Evolutionary conservation across 306 rosid species (phyloP).

Genomic region (Cucurbita argyrosperma): DNA sequence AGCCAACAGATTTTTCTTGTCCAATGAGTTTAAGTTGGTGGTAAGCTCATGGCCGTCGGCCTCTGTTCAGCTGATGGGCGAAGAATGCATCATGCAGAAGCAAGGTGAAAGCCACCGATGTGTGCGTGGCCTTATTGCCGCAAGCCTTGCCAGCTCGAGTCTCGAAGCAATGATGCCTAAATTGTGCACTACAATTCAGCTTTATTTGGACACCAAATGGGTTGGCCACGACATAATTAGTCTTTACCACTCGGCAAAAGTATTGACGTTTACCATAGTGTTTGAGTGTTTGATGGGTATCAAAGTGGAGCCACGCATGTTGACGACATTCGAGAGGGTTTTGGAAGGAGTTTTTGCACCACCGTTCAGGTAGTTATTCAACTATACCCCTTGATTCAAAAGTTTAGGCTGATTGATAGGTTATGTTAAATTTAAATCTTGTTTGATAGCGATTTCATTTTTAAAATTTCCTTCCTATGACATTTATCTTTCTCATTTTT

Average conservation of each 20-base stretch:
- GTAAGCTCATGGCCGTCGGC: constrained; percentile 80
- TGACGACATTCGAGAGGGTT: constrained; percentile 54
- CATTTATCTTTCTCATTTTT: no score
- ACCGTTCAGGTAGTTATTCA: constrained; percentile 6
- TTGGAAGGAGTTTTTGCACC: constrained; percentile 57
- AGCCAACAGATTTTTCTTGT: constrained; percentile 48
- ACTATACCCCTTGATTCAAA: background rate
- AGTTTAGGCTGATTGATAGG: background rate
- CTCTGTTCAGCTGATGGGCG: constrained; percentile 78
- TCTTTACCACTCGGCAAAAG: constrained; percentile 40
- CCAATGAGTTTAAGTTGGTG: constrained; percentile 77
- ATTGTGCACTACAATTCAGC: constrained; percentile 27
- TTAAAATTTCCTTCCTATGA: no score
- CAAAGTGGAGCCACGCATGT: constrained; percentile 34
- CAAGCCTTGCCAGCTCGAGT: constrained; percentile 35
- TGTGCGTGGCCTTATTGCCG: constrained; percentile 37
- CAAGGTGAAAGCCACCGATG: constrained; percentile 46
- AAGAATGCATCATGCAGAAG: constrained; percentile 60
- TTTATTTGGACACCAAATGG: constrained; percentile 36
- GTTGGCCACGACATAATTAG: constrained; percentile 25
- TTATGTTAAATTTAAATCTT: no score
- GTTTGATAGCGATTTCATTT: no score
- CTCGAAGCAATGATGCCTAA: constrained; percentile 46
- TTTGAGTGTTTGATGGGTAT: constrained; percentile 71
- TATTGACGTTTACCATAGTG: constrained; percentile 37